These are phyloP conservation scores for Zymoseptoria ardabiliae DNA, from an alignment of 2,329 filamentous ascomycete species.

Conservation along the genomic window DNA sequence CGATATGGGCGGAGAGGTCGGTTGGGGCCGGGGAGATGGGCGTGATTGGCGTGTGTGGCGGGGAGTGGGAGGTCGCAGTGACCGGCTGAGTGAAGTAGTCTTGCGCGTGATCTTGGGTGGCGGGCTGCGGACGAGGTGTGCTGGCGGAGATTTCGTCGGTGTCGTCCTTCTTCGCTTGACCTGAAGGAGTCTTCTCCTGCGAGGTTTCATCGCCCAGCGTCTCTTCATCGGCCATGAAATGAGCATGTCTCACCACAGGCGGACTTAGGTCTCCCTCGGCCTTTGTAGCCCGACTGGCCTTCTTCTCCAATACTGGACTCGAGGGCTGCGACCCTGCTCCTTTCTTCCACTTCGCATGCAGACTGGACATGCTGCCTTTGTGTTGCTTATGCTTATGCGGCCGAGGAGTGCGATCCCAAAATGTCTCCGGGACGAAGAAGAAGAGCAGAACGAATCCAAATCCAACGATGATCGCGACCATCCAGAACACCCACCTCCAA, in stretches of 20 bases:
- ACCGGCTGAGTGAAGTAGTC: constrained; percentile 14
- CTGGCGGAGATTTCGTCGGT: constrained; percentile 4
- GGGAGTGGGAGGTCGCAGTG: background rate
- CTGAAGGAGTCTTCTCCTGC: constrained; percentile 5
- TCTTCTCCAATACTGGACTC: constrained; percentile 7
- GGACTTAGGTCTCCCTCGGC: constrained; percentile 6
- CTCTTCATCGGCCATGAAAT: constrained; percentile 8
- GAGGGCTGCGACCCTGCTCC: constrained; percentile 6
- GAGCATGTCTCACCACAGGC: constrained; percentile 8
- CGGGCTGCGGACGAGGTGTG: background rate
- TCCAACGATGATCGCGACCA: constrained; percentile 72
- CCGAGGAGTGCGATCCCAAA: constrained; percentile 79
- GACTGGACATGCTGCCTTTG: constrained; percentile 16
- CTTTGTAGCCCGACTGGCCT: constrained; percentile 12
- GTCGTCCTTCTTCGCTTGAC: constrained; percentile 5
- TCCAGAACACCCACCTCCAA: constrained; percentile 61
- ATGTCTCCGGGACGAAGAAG: constrained; percentile 88
- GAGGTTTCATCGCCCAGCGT: background rate
- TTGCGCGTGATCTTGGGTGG: background rate
- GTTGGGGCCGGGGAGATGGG: constrained; percentile 2
- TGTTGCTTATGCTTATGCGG: constrained; percentile 31
- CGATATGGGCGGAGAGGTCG: background rate
- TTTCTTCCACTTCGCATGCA: constrained; percentile 9
- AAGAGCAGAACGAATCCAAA: constrained; percentile 67
- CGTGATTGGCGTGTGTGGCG: background rate